Evolutionary conservation across 1,284 basidiomycete genomes (phyloP), one percentile per base, ranked within the genome.

Genomic region (Flammula alnicola): DNA sequence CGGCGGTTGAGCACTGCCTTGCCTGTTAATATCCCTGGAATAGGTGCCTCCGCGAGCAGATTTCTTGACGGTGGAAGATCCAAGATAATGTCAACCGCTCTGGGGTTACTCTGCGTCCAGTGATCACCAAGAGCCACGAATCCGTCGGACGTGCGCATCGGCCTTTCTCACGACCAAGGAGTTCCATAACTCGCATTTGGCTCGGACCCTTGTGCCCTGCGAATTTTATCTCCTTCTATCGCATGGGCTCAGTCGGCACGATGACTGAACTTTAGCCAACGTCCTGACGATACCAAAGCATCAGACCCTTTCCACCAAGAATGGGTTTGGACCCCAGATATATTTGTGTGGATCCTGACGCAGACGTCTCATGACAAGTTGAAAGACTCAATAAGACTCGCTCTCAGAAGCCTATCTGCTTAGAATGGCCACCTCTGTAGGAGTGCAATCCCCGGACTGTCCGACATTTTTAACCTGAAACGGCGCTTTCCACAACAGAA

Each of bases 181-280:
- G 36, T 38, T 38, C 26, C 36, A 25, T n/a, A 26, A 14, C 16
- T 42, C 8, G 12, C 37, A 33, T 42, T 40, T 49, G 23, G 32
- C 14, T n/a, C 31, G 41, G 42, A 39, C 30, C 32, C 43, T 44
- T 20, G 47, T 26, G 25, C 31, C 33, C 23, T 42, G 22, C 40
- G 30, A 29, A 30, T 17, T 19, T 31, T 49, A 42, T 29, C 47
- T 29, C 40, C 47, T 43, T 49, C 47, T 11, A 44, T 33, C 42
- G 29, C 25, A n/a, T n/a, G 22, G 10, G 31, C 7, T 12, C 11
- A 33, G 33, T 8, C 22, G 31, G 14, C 30, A 44, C 30, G 31
- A 44, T 8, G n/a, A n/a, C n/a, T 33, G 30, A 31, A 31, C 31
- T 44, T 44, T 44, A 31, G 17, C 26, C 5, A 10, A 33, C 5